Evolutionary conservation across 164 flowering plant species (phyloP), one percentile per base, ranked within the genome.

Genomic region (Vitis vinifera): DNA sequence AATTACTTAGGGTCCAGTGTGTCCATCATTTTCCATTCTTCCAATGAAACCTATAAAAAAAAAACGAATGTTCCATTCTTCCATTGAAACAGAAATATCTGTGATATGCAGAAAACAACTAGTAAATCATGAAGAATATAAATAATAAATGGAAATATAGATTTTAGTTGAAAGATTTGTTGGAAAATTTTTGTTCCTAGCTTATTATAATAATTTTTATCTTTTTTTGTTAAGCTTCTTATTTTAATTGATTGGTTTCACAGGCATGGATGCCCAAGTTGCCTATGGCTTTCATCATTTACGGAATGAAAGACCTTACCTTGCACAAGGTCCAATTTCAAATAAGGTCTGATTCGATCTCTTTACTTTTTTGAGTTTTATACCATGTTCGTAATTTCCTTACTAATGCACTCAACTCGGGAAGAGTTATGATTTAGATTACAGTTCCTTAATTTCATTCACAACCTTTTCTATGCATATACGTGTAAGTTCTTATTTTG

Each of bases 251-350:
- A 58, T 66, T 62, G 57, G 19, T 68, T 31, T 4, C 73, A 50
- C 83, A 94, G 98, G 98, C 73, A 95, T 96, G 99, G 99, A 96
- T 83, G 99, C 99, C 9, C 97, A 89, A 76, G 96, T 96, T 71
- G 97, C 99, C 72, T 96, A 93, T 83, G 98, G 98, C 55, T 96
- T 96, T 83, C 99, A 96, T 73, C 87, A 89, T 80, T 78, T 96
- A 73, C 97, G 99, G 55, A 86, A 96, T 82, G 94, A 93, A 69
- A 96, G 89, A 62, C 98, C 99, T 30, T 86, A 87, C 78, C 92
- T 96, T 74, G 98, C 99, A 51, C 91, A 91, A 63, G 99, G 99
- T 55, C 98, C 97, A 69, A 79, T 93, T 59, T 37, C 99, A 67
- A 96, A 96, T 73, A 93, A 96, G 98, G 99, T 96, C 55, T 74